Evolutionary conservation across 1,139 yeast genomes (phyloP), one percentile per base, ranked within the genome.

Genomic region (Geotrichum australiense): DNA sequence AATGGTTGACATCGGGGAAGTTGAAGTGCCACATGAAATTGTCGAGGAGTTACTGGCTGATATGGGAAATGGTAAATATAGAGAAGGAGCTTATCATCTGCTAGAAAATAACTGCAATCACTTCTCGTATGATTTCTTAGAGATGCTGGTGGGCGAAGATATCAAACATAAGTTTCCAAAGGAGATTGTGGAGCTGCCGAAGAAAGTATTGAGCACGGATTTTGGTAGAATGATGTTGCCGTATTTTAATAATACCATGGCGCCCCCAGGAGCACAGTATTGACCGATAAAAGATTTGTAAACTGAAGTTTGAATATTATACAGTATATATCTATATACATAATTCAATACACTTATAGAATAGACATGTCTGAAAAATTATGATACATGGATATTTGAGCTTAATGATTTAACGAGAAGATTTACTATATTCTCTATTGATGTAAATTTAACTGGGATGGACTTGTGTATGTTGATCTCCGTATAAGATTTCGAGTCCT

Each of bases 51-150:
- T 69, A 53, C 51, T 80, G 35, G 65, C 64, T 3, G 81, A 78
- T 36, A 58, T 78, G 28, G 61, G 61, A 20, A 66, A 66, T 10
- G 33, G 30, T n/a, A 71, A 66, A 20, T 78, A 69, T 53, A 65
- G 69, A 28, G 71, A 75, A 1, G 63, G 63, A 6, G 65, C 61
- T 19, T 80, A 80, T 56, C 77, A 78, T 49, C 61, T 80, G 48
- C 77, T 80, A 48, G 72, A 72, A 42, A 79, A 79, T 59, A 80
- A 80, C 55, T 80, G 87, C 58, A 80, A 80, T 59, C 82, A 80
- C 51, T 78, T 80, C 61, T 69, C 81, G 12, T 73, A 78, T 49
- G 75, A 71, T 36, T 54, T 76, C 43, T 57, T 74, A 37, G 79
- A 79, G 50, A 79, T 80, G 50, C 62, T 78, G 48, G 77, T 75